Percentiles rank a stretch among this genome's conserved stretches.
phyloP scores from a whole-genome alignment of 2,329 filamentous ascomycete species.

The Penicillium verrucosum region DNA sequence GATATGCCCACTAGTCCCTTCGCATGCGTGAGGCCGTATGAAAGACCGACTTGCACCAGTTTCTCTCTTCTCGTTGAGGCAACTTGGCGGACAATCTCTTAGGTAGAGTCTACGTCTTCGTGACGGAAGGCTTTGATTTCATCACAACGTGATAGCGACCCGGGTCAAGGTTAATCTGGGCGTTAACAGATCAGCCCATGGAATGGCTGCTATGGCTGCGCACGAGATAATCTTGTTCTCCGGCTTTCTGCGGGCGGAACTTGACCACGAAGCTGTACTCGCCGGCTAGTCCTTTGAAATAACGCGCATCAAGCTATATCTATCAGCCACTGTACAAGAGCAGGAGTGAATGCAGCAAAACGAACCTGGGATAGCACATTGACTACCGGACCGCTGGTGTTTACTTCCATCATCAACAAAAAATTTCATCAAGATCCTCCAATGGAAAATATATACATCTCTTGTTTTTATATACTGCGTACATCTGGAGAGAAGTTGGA shows the following conservation, averaged over 20 bases:
- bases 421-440: no score
- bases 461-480: neutral
- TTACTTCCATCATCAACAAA: conserved; percentile 46
- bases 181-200: conserved; percentile 72
- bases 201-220: conserved; percentile 55
- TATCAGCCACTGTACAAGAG: conserved; percentile 9
- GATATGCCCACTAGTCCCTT: conserved; percentile 39
- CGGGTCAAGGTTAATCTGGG: conserved; percentile 70
- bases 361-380: conserved; percentile 56
- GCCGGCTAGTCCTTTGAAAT: conserved; percentile 56
- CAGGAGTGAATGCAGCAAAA: neutral
- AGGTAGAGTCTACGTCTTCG: conserved; percentile 52
- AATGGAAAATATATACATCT: no score
- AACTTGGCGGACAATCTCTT: conserved; percentile 65
- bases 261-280: conserved; percentile 57
- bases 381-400: conserved; percentile 52
- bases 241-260: conserved; percentile 58
- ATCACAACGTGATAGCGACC: conserved; percentile 74
- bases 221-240: conserved; percentile 59
- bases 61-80: conserved; percentile 68
- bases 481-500: no score
- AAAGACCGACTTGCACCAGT: conserved; percentile 52
- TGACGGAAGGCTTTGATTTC: conserved; percentile 64
- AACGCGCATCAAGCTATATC: conserved; percentile 54
- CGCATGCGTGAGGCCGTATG: conserved; percentile 47